These are phyloP conservation scores for Pleomassaria siparia DNA, from an alignment of 2,329 filamentous ascomycete genomes.

Conservation along the genomic window DNA sequence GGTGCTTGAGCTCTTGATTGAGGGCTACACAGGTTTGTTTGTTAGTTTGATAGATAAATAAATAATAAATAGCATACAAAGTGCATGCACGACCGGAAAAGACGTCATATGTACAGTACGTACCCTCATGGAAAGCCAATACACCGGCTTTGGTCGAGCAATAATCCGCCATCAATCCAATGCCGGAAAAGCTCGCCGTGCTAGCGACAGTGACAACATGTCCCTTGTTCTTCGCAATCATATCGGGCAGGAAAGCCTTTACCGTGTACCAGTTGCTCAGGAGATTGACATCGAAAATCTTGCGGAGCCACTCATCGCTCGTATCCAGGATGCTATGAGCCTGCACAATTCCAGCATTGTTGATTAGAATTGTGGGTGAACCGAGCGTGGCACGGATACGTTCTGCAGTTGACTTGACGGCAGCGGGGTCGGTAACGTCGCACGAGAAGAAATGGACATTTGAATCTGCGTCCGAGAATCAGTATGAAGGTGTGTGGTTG, in stretches of 20 bases:
- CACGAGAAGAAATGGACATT: conserved; percentile 35
- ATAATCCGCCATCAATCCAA: conserved; percentile 56
- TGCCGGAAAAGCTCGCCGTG: conserved; percentile 52
- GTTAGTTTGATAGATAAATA: conserved; percentile 41
- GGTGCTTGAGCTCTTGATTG: conserved; percentile 42
- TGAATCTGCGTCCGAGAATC: conserved; percentile 17
- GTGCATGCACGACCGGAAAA: too few relatives aligned
- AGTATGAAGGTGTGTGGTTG: neutral
- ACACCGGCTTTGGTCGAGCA: conserved; percentile 55
- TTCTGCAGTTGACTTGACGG: conserved; percentile 29
- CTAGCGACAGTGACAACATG: conserved; percentile 60
- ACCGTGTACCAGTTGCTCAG: conserved; percentile 39
- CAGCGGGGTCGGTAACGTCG: conserved; percentile 34
- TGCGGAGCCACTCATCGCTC: conserved; percentile 28
- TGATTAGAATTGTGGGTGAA: conserved; percentile 36
- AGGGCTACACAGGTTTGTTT: conserved; percentile 45
- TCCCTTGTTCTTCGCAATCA: conserved; percentile 46
- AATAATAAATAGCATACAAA: too few relatives aligned
- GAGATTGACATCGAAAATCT: conserved; percentile 42
- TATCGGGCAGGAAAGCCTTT: conserved; percentile 39
- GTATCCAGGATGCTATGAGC: conserved; percentile 38
- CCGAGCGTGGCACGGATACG: conserved; percentile 25
- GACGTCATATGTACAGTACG: conserved; percentile 6
- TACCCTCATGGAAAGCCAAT: conserved; percentile 56
- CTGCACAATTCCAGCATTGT: conserved; percentile 39